phyloP scores from a whole-genome alignment of 2,329 filamentous ascomycete species.

The Trichoderma gracile region DNA sequence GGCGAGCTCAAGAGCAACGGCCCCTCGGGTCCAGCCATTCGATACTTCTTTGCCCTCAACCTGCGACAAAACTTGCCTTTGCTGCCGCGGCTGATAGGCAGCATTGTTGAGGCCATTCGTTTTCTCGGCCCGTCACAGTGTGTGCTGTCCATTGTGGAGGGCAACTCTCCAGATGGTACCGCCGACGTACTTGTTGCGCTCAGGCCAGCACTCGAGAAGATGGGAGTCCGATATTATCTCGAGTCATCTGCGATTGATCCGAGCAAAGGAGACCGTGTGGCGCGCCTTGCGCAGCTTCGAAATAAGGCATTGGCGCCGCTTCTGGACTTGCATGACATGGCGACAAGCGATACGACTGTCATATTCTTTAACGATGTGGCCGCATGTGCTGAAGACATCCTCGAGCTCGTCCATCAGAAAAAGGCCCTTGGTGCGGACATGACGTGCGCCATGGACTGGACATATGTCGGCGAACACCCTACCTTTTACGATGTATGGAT shows the following conservation, averaged over 20 bases:
- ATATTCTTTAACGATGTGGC: conserved; percentile 58
- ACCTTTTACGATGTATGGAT: conserved; percentile 54
- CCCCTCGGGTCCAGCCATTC: conserved; percentile 16
- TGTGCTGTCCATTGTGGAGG: conserved; percentile 55
- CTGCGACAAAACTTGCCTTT: conserved; percentile 46
- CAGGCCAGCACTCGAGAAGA: conserved; percentile 39
- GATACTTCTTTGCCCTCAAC: conserved; percentile 54
- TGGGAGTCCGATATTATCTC: conserved; percentile 47
- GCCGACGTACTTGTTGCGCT: conserved; percentile 49
- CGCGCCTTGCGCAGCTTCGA: conserved; percentile 51
- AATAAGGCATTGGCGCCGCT: conserved; percentile 55
- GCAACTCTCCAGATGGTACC: conserved; percentile 54
- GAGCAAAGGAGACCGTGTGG: conserved; percentile 46
- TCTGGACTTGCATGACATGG: conserved; percentile 33
- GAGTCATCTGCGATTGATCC: conserved; percentile 48
- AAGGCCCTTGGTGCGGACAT: conserved; percentile 51
- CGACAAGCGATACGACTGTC: conserved; percentile 44
- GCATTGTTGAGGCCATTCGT: conserved; percentile 49
- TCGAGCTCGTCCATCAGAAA: conserved; percentile 57
- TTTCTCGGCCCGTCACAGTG: conserved; percentile 53
- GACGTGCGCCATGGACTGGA: conserved; percentile 63
- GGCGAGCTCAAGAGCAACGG: conserved; percentile 27
- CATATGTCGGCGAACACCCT: conserved; percentile 44
- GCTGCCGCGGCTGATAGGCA: conserved; percentile 49
- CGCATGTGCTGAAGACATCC: conserved; percentile 55